Evolutionary conservation across 345 rosid species (phyloP), one percentile per base, ranked within the genome.

Genomic region (Erodium maritimum): DNA sequence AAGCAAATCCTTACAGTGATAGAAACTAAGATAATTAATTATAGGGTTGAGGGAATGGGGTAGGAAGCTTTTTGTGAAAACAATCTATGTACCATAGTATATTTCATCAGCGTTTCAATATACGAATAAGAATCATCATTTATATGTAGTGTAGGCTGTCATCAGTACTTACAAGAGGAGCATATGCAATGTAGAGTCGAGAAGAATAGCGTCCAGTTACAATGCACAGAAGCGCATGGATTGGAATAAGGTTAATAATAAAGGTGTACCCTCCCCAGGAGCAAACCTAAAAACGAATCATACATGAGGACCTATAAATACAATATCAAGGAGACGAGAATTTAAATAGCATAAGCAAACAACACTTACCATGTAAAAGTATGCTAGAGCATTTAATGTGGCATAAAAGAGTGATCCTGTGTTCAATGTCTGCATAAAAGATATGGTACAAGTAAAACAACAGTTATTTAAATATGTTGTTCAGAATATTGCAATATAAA

Each of bases 241-340:
- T 93, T 54, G 97, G 99, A 79, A 93, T 93, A 65, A 93, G 90
- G 67, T 93, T 93, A 77, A 93, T 87, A 70, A 93, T 93, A 69
- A 93, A 87, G 57, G 96, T 93, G 80, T 93, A 93, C 34, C 99
- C 99, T 78, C 97, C 99, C 97, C 99, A 89, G 25, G 99, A 93
- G 73, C 97, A 89, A 45, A 93, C 99, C 96, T 93, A 78, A 52
- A 72, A 67, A 42, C 63, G 20, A 64, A 51, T 18, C 58, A 34
- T 23, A 50, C 13, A 59, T 9, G 45, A 52, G 23, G 20, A 59
- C 61, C 51, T 17, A 25, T 34, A 68, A 60, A 67, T 10, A 63
- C 56, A 16, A 24, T 16, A 54, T 60, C 19, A 46, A 50, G 22
- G 58, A 59, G 54, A 58, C 6, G 64, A 45, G 53, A 59, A 76